A percentile compares a stretch with the other conserved stretches of the same genome.
phyloP scores from a whole-genome alignment of 768 basidiomycete genomes.

The Tulasnella sp. region DNA sequence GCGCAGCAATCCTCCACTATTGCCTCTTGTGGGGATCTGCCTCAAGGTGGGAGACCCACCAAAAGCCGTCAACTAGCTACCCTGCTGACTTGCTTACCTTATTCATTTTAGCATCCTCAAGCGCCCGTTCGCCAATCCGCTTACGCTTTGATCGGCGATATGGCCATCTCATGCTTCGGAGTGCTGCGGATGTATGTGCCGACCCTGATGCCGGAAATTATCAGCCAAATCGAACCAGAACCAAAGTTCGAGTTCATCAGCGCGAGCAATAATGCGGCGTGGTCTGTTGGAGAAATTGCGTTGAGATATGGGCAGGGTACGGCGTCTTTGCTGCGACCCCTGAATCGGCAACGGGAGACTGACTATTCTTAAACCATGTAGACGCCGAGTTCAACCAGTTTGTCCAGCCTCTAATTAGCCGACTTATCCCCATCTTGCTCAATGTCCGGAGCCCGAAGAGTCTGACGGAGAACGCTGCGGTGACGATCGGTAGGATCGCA shows the following conservation, averaged over 20 bases:
- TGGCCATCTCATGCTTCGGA: slow-evolving; percentile 92
- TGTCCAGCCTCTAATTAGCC: slow-evolving; percentile 79
- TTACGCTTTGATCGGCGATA: slow-evolving; percentile 96
- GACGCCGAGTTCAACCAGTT: slow-evolving; percentile 88
- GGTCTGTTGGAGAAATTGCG: slow-evolving; percentile 99
- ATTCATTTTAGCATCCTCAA: slow-evolving; percentile 64
- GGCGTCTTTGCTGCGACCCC: slow-evolving; percentile 30
- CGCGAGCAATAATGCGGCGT: slow-evolving; percentile 98
- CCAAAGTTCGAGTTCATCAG: slow-evolving; percentile 92
- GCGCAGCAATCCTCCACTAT: slow-evolving; percentile 66
- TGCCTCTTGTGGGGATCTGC: slow-evolving; percentile 79
- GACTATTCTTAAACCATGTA: slow-evolving; percentile 41
- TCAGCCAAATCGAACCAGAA: slow-evolving; percentile 84
- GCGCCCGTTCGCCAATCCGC: slow-evolving; percentile 93
- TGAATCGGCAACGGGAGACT: not conserved
- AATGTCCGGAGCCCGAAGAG: slow-evolving; percentile 91
- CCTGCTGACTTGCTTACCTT: not conserved
- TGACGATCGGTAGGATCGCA: slow-evolving; percentile 94
- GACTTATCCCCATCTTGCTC: slow-evolving; percentile 88
- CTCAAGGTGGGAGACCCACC: slow-evolving; percentile 50
- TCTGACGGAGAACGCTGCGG: slow-evolving; percentile 95
- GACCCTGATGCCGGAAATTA: slow-evolving; percentile 84
- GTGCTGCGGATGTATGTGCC: slow-evolving; percentile 82
- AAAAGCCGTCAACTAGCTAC: not conserved
- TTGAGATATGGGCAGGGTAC: slow-evolving; percentile 80